phyloP scores from a whole-genome alignment of 208 protist genomes.

The Crithidia bombi region DNA sequence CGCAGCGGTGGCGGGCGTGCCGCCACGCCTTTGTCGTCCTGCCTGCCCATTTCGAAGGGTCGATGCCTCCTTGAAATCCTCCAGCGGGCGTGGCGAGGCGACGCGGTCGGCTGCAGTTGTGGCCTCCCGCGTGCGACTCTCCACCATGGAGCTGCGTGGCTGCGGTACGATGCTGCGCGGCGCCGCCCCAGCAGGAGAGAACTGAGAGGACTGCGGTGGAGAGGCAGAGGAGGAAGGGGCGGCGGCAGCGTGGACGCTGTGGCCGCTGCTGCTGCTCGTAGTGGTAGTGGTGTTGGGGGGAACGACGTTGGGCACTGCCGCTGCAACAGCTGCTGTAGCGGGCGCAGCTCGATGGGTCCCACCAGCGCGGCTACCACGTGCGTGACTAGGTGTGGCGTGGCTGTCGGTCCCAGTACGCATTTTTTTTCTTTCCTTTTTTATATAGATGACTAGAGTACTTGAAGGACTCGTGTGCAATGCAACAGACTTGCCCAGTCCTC shows the following conservation, averaged over 20 bases:
- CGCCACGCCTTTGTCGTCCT: not conserved
- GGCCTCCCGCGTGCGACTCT: not conserved
- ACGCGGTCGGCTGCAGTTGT: not conserved
- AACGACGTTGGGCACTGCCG: not conserved
- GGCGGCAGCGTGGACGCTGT: too few species aligned
- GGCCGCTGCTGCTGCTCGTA: too few species aligned
- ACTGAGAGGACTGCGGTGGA: not conserved
- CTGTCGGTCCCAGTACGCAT: not conserved
- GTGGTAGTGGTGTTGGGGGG: too few species aligned
- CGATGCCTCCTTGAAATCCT: not conserved
- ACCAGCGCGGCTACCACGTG: not conserved
- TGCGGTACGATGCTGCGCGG: conserved; percentile 8
- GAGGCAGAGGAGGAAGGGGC: not conserved
- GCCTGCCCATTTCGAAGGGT: not conserved
- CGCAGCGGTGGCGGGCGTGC: not conserved
- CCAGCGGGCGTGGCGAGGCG: not conserved
- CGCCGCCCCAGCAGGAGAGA: not conserved
- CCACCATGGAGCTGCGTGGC: conserved; percentile 9
- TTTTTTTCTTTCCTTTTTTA: too few species aligned
- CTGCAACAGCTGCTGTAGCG: not conserved
- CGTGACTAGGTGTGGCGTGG: not conserved
- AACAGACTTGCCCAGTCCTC: too few species aligned
- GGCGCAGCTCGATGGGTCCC: not conserved
- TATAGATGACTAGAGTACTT: too few species aligned
- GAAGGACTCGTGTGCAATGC: too few species aligned